Conservation (phyloP, 306 rosid genomes). For the Cucurbita maxima region DNA sequence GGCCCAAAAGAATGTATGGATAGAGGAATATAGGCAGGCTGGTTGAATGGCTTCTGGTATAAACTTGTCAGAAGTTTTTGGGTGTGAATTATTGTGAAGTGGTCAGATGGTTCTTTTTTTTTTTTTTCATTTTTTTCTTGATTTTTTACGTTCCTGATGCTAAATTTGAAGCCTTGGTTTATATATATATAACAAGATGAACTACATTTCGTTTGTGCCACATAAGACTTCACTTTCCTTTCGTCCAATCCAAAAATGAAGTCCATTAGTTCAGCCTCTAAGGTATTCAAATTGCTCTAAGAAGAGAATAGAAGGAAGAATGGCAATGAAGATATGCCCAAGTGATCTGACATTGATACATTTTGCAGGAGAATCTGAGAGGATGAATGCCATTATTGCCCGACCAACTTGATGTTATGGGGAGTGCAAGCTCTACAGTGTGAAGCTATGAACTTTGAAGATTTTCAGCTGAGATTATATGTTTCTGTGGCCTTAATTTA, state of each 20-base stretch:
- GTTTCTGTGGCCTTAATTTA: not conserved
- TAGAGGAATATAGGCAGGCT: not conserved
- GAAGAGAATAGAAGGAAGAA: not conserved
- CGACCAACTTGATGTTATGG: not conserved
- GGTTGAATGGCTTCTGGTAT: constrained; percentile 1
- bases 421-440: not conserved
- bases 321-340: not conserved
- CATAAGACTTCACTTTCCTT: not conserved
- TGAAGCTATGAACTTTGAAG: not conserved
- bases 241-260: not conserved
- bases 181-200: not conserved
- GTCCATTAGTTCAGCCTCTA: not conserved
- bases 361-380: not conserved
- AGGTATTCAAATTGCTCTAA: not conserved
- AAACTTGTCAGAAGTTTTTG: not conserved
- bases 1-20: not conserved
- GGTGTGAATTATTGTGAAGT: not conserved
- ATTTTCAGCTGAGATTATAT: not conserved
- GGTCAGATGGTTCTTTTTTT: not conserved
- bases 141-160: not conserved
- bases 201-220: not conserved
- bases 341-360: not conserved
- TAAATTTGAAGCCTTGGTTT: not conserved
- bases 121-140: too few relatives aligned
- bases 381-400: not conserved